Conservation (phyloP, 179 eudicot species). For the Heliamphora pulchella region DNA sequence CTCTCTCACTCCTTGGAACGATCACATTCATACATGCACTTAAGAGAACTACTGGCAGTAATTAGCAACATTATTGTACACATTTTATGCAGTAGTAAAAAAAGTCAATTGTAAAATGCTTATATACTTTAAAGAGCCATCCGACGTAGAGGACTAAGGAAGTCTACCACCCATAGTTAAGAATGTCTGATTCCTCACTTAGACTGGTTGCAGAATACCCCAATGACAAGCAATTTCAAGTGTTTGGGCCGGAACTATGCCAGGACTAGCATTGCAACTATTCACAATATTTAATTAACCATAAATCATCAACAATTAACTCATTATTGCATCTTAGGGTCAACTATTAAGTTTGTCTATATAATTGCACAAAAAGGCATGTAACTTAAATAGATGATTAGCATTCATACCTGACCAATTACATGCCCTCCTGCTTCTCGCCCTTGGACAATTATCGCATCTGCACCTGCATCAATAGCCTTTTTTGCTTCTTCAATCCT, state of each 20-base stretch:
- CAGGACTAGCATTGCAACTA: not conserved
- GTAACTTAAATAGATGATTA: not conserved
- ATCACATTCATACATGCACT: not conserved
- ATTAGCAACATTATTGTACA: not conserved
- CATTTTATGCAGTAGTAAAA: not conserved
- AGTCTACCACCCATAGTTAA: not conserved
- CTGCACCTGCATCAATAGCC: constrained; percentile 64
- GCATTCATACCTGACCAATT: constrained; percentile 62
- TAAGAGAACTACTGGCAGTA: not conserved
- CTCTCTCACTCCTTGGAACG: too few relatives aligned
- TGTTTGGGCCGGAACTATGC: not conserved
- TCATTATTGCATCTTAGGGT: not conserved
- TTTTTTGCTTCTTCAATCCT: constrained; percentile 59
- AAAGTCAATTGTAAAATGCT: not conserved
- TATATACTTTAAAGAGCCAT: not conserved
- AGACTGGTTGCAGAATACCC: not conserved
- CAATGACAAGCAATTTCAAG: not conserved
- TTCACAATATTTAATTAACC: not conserved
- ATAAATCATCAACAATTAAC: not conserved
- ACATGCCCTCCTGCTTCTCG: constrained; percentile 94
- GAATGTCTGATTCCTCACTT: not conserved
- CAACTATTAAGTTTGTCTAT: not conserved
- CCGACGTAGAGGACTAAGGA: not conserved
- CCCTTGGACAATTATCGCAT: constrained; percentile 88
- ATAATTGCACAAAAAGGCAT: not conserved